A percentile compares a stretch with the other conserved stretches of the same genome.
phyloP scores from a whole-genome alignment of 83 land plant genomes.

The Picea engelmannii region DNA sequence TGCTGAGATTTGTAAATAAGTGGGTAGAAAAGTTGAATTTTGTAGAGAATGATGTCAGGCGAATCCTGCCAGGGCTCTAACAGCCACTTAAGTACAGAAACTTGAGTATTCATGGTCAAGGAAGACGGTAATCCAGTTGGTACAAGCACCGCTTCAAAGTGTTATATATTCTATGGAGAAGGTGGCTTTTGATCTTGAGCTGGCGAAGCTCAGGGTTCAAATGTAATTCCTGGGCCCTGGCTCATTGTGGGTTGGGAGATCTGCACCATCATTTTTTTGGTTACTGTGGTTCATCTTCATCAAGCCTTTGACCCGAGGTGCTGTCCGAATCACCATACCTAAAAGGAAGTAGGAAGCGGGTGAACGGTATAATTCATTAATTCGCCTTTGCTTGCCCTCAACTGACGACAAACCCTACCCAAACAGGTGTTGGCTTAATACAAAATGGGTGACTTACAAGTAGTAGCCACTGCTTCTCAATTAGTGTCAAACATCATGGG shows the following conservation, averaged over 20 bases:
- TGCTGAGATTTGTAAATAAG: not conserved
- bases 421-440: not conserved
- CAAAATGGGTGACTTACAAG: slow-evolving; percentile 34
- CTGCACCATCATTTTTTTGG: no score
- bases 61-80: not conserved
- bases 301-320: no score
- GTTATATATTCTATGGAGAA: not conserved
- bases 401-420: no score
- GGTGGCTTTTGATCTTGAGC: no score
- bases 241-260: no score
- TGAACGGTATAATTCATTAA: no score
- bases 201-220: no score
- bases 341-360: no score
- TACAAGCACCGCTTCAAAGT: not conserved
- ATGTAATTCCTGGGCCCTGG: no score
- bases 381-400: no score
- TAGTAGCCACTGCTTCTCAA: slow-evolving; percentile 24
- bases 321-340: no score
- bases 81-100: not conserved
- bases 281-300: no score
- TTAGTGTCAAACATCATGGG: slow-evolving; percentile 35
- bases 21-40: not conserved
- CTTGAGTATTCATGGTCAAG: not conserved
- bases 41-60: not conserved
- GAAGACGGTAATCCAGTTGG: not conserved